Percentiles rank a stretch among this genome's conserved stretches.
Conservation (phyloP, 2,329 filamentous ascomycete species). For the Diaporthe longicolla region DNA sequence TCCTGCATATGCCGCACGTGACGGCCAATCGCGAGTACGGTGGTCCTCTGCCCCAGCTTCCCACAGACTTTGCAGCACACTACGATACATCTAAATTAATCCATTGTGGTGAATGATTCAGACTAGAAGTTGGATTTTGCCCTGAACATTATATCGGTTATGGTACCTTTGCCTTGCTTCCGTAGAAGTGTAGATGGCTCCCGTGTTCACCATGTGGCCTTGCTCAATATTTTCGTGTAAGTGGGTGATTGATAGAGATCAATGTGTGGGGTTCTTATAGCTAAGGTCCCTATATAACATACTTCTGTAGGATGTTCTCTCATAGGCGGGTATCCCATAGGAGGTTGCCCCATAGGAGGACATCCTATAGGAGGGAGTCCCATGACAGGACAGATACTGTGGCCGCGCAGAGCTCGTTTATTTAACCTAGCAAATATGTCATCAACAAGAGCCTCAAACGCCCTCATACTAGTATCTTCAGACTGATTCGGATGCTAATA, state of each 20-base stretch:
- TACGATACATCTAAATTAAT: neutral
- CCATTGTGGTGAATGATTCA: neutral
- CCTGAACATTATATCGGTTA: neutral
- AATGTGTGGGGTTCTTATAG: too few species aligned
- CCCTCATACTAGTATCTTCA: too few species aligned
- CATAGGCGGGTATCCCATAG: too few species aligned
- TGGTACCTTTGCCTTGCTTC: neutral
- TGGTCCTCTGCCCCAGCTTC: neutral
- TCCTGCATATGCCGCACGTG: neutral
- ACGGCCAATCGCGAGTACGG: neutral
- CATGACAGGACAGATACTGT: too few species aligned
- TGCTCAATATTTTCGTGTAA: too few species aligned
- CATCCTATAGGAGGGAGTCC: too few species aligned
- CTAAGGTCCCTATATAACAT: too few species aligned
- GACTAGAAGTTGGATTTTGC: neutral
- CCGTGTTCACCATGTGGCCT: neutral
- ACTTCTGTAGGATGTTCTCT: too few species aligned
- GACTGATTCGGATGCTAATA: neutral
- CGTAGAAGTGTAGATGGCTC: neutral
- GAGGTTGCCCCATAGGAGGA: too few species aligned
- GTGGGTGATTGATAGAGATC: too few species aligned
- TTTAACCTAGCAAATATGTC: neutral
- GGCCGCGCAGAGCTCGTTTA: too few species aligned
- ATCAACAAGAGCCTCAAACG: neutral
- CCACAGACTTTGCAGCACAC: neutral